phyloP scores from a whole-genome alignment of 139 green algal genomes.

The Desmodesmus armatus region DNA sequence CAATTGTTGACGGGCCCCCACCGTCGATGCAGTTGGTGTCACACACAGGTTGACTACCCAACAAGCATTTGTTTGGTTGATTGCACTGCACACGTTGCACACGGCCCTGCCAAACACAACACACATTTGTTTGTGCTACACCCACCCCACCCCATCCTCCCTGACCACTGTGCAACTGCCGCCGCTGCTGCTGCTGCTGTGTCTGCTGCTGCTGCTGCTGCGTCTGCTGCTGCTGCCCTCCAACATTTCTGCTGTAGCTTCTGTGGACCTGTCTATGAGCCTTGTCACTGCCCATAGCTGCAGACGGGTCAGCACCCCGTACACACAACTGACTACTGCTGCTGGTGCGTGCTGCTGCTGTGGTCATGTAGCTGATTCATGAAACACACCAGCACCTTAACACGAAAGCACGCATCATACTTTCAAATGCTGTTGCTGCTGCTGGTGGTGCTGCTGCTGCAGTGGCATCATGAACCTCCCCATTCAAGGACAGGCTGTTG shows the following conservation, averaged over 20 bases:
- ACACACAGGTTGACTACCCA: background rate
- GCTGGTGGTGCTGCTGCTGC: constrained; percentile 1
- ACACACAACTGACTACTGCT: too few relatives aligned
- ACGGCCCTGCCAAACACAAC: too few relatives aligned
- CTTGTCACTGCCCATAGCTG: constrained; percentile 79
- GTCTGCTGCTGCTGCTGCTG: background rate
- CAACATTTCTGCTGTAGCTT: background rate
- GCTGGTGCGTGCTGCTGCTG: background rate
- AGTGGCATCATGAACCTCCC: too few relatives aligned
- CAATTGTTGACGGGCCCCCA: constrained; percentile 85
- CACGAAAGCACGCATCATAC: background rate
- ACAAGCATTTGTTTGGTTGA: background rate
- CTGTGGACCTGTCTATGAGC: constrained; percentile 54
- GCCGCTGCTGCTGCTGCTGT: background rate
- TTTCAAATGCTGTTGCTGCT: background rate
- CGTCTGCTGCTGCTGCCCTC: background rate
- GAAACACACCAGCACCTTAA: background rate
- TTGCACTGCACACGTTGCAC: background rate
- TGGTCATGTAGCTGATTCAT: background rate
- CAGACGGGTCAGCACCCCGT: constrained; percentile 56
- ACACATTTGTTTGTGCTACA: background rate
- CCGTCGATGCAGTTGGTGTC: background rate
- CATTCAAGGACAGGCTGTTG: too few relatives aligned
- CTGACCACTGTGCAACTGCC: background rate
- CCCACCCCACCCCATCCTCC: background rate